Base-by-base conservation (phyloP, 2,329 filamentous ascomycete species). In the Davidsoniella neocaledoniae region DNA sequence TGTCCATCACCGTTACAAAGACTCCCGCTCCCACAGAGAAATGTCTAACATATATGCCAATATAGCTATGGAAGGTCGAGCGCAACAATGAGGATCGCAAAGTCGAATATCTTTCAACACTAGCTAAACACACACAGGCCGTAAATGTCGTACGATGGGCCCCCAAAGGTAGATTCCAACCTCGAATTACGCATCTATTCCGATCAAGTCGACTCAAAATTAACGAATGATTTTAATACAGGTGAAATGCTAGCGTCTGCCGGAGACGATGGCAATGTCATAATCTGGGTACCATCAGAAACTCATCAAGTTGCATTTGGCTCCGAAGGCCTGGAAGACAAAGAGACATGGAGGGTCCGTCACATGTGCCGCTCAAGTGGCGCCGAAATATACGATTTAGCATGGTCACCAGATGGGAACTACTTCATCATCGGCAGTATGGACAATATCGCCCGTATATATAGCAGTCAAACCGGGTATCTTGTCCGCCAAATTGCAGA, bases 401-500 rank as follows among this genome's bases (percentile, higher is more conserved):
- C 91, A 46, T 98, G 91, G 93, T 96, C 91, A 45, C 93, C 93
- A n/a, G 91, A 98, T 64, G 87, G 85, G 38, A 71, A 81, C 38
- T 91, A 93, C 68, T 94, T 98, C 69, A 95, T 98, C 58, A 95
- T 93, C 21, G 91, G 91, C 38, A 96, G 91, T 67, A 96, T 98
- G 88, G 91, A 98, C 68, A 98, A 98, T 63, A 82, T 96, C 62
- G 88, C 91, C 52, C 78, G 90, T 53, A 96, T 98, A 58, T 96
- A 95, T 71, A 95, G 94, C 65, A 85, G 88, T 51, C 82, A 84
- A 56, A 91, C 84, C 71, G 74, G 74, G 52, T 70, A 72, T 29
- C 64, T 88, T 56, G 83, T 95, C 52, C 82, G 90, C 53, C 90
- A 95, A 63, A 94, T 96, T 56, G 90, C 90, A 48, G 90, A 96